Percentiles rank a stretch among this genome's conserved stretches.
These are phyloP conservation scores for Singerocomus inundabilis DNA, from an alignment of 1,284 basidiomycete genomes.

Conservation along the genomic window DNA sequence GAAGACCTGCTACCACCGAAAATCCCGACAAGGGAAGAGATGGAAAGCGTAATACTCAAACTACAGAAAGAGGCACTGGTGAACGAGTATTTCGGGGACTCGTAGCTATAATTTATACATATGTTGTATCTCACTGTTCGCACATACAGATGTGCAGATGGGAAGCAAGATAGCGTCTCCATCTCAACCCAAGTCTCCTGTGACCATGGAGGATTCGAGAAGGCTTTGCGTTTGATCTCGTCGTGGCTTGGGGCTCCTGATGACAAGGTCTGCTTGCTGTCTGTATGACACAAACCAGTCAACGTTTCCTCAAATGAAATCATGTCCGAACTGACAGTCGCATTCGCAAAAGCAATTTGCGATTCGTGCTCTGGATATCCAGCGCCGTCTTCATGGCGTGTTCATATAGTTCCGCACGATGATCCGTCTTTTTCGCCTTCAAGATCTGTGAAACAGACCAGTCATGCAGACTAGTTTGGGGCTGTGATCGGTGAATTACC, in stretches of 20 bases:
- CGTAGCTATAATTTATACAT: slow-evolving; percentile 19
- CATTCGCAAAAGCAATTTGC: slow-evolving; percentile 76
- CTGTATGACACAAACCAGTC: slow-evolving; percentile 36
- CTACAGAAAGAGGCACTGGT: slow-evolving; percentile 82
- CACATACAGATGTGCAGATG: background rate
- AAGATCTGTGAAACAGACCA: slow-evolving; percentile 50
- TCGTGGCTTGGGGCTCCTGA: slow-evolving; percentile 44
- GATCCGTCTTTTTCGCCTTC: slow-evolving; percentile 71
- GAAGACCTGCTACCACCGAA: slow-evolving; percentile 74
- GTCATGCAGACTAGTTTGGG: background rate
- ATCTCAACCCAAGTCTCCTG: slow-evolving; percentile 17
- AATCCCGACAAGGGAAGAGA: slow-evolving; percentile 73
- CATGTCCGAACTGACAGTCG: slow-evolving; percentile 50
- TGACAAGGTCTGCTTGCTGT: slow-evolving; percentile 65
- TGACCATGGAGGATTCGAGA: slow-evolving; percentile 16
- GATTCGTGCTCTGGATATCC: slow-evolving; percentile 68
- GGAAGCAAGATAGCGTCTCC: background rate
- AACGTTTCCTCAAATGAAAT: background rate
- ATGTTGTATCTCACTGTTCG: slow-evolving; percentile 5
- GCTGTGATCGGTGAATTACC: slow-evolving; percentile 36
- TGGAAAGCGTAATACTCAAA: slow-evolving; percentile 75
- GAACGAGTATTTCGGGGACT: slow-evolving; percentile 69
- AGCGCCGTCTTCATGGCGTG: slow-evolving; percentile 69
- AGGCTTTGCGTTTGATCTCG: slow-evolving; percentile 22
- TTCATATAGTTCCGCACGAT: slow-evolving; percentile 69